phyloP scores from a whole-genome alignment of 345 rosid genomes.

The Eutrema yunnanense region DNA sequence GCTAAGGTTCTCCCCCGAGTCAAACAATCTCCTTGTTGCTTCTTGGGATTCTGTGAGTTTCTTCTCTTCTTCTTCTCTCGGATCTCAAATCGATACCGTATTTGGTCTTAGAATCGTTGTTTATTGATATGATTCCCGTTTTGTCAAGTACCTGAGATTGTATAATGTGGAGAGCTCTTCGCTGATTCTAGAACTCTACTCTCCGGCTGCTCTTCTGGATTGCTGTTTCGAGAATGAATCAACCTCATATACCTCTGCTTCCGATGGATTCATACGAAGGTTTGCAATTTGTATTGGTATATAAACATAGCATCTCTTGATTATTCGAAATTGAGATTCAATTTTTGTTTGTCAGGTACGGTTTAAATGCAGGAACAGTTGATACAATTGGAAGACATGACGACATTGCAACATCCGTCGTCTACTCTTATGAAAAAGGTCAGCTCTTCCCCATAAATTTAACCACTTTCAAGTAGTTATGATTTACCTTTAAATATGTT shows the following conservation, averaged over 20 bases:
- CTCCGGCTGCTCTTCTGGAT: constrained; percentile 63
- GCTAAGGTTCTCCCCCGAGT: constrained; percentile 63
- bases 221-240: constrained; percentile 68
- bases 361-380: constrained; percentile 47
- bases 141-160: constrained; percentile 46
- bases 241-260: constrained; percentile 46
- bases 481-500: background rate
- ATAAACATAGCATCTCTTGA: no score
- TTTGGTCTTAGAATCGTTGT: background rate
- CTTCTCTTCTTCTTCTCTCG: background rate
- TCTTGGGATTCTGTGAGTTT: constrained; percentile 90
- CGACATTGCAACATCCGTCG: constrained; percentile 63
- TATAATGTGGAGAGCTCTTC: constrained; percentile 60
- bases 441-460: constrained; percentile 18
- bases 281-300: constrained; percentile 3
- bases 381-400: constrained; percentile 57
- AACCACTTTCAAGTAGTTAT: background rate
- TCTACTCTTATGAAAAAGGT: constrained; percentile 56
- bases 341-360: constrained; percentile 41
- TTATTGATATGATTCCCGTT: background rate
- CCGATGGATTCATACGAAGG: constrained; percentile 81
- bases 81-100: background rate
- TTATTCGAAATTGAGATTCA: background rate
- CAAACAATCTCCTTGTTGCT: constrained; percentile 72
- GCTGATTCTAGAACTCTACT: constrained; percentile 45